These are phyloP conservation scores for Paraglomus brasilianum DNA, from an alignment of 192 early-diverging fungal species.

Conservation along the genomic window DNA sequence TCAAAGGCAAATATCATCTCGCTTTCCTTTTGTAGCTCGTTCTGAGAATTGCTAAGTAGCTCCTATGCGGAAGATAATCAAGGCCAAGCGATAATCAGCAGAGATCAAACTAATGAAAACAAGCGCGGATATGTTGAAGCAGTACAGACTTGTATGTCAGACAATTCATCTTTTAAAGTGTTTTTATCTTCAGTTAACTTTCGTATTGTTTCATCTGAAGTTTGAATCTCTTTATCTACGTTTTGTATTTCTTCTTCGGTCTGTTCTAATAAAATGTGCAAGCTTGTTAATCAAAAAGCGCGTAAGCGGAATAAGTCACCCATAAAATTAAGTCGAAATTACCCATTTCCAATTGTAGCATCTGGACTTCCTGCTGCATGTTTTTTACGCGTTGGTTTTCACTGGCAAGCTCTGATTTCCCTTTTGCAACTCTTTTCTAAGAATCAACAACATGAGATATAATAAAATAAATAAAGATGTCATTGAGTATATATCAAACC, in stretches of 20 bases:
- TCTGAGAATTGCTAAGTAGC: slow-evolving; percentile 51
- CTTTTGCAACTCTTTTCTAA: slow-evolving; percentile 61
- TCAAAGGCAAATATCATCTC: slow-evolving; percentile 72
- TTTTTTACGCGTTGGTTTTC: slow-evolving; percentile 50
- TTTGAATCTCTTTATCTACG: slow-evolving; percentile 45
- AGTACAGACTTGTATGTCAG: not conserved
- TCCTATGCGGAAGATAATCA: not conserved
- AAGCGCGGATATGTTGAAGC: not conserved
- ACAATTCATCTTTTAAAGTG: slow-evolving; percentile 36
- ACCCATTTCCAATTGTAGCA: slow-evolving; percentile 66
- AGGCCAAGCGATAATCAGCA: too few species aligned
- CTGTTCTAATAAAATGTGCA: slow-evolving; percentile 49
- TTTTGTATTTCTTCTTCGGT: slow-evolving; percentile 47
- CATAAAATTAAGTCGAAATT: slow-evolving; percentile 37
- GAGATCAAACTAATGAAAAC: too few species aligned
- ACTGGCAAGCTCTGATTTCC: slow-evolving; percentile 66
- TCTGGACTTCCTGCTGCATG: slow-evolving; percentile 66
- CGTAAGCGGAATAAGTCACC: not conserved
- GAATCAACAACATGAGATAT: not conserved
- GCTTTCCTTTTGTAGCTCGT: slow-evolving; percentile 60
- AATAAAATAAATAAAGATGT: slow-evolving; percentile 18
- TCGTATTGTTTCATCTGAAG: slow-evolving; percentile 48
- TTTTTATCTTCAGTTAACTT: slow-evolving; percentile 45
- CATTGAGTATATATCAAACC: not conserved
- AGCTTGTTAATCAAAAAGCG: not conserved